A percentile compares a stretch with the other conserved stretches of the same genome.
Evolutionary conservation across 1,284 basidiomycete species (phyloP).

Genomic region (Moesziomyces sp.): DNA sequence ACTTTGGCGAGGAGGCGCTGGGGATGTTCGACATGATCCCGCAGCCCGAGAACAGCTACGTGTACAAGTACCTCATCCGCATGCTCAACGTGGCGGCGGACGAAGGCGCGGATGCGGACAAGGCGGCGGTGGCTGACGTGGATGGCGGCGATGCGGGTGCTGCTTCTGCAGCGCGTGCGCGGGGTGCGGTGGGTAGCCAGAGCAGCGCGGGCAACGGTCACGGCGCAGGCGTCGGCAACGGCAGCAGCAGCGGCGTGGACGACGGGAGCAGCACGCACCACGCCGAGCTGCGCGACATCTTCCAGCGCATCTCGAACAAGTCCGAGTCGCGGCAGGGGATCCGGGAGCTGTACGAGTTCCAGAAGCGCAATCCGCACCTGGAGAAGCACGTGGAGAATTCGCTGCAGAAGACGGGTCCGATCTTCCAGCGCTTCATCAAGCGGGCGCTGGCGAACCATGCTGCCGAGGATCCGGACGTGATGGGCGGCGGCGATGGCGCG

Average conservation of each 20-base stretch:
- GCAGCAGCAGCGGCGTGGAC: slow-evolving; percentile 68
- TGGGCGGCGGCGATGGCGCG: slow-evolving; percentile 1
- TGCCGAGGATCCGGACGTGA: slow-evolving; percentile 80
- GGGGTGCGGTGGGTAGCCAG: slow-evolving; percentile 19
- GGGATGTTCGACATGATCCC: slow-evolving; percentile 57
- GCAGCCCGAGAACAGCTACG: slow-evolving; percentile 60
- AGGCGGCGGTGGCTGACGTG: slow-evolving; percentile 26
- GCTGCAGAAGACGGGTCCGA: slow-evolving; percentile 69
- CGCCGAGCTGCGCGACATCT: slow-evolving; percentile 81
- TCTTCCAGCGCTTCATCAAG: slow-evolving; percentile 70
- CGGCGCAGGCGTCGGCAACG: slow-evolving; percentile 31
- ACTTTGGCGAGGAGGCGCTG: slow-evolving; percentile 58
- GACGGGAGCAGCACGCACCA: slow-evolving; percentile 74
- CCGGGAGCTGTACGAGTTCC: slow-evolving; percentile 92
- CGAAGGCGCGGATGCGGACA: slow-evolving; percentile 24
- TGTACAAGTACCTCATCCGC: slow-evolving; percentile 63
- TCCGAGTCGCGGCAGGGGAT: slow-evolving; percentile 88
- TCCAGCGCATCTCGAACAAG: slow-evolving; percentile 84
- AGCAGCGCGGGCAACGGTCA: slow-evolving; percentile 8
- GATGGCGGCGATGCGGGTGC: slow-evolving; percentile 77
- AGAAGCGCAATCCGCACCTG: slow-evolving; percentile 91
- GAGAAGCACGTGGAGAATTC: slow-evolving; percentile 77
- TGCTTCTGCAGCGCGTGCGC: slow-evolving; percentile 1
- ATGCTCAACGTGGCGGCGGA: slow-evolving; percentile 54
- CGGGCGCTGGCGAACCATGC: slow-evolving; percentile 73